Evolutionary conservation across 108 stramenopile species (phyloP).

Genomic region (Fragilariopsis cylindrus): DNA sequence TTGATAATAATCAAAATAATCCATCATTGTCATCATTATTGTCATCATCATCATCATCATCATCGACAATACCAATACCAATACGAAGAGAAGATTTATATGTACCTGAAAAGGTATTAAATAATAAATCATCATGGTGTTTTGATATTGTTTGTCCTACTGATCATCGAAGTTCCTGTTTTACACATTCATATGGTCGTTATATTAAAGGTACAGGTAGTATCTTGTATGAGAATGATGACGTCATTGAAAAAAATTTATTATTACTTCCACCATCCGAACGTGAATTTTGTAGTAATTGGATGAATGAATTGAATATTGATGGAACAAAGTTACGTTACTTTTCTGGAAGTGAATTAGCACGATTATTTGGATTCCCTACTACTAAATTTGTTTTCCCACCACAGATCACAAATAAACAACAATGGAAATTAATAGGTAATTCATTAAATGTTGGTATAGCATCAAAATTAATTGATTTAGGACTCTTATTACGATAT

Average conservation of each 20-base stretch:
- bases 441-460: conserved; percentile 82
- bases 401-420: conserved; percentile 43
- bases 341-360: conserved; percentile 79
- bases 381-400: conserved; percentile 61
- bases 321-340: conserved; percentile 64
- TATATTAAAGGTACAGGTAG: conserved; percentile 86
- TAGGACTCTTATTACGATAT: conserved; percentile 38
- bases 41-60: not conserved
- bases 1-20: conserved; percentile 18
- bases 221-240: conserved; percentile 57
- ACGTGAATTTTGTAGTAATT: conserved; percentile 51
- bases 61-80: not conserved
- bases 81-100: conserved; percentile 22
- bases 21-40: no score
- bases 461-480: conserved; percentile 58
- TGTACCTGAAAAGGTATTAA: conserved; percentile 58
- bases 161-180: conserved; percentile 57
- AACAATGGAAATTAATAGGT: conserved; percentile 86
- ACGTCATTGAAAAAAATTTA: conserved; percentile 19
- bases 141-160: conserved; percentile 79
- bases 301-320: conserved; percentile 41
- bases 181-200: conserved; percentile 85
- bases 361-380: conserved; percentile 76
- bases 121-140: conserved; percentile 76
- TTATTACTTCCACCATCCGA: conserved; percentile 53